Evolutionary conservation across 2,329 filamentous ascomycete species (phyloP), one percentile per base, ranked within the genome.

Genomic region (Stagonosporopsis chrysanthemi): DNA sequence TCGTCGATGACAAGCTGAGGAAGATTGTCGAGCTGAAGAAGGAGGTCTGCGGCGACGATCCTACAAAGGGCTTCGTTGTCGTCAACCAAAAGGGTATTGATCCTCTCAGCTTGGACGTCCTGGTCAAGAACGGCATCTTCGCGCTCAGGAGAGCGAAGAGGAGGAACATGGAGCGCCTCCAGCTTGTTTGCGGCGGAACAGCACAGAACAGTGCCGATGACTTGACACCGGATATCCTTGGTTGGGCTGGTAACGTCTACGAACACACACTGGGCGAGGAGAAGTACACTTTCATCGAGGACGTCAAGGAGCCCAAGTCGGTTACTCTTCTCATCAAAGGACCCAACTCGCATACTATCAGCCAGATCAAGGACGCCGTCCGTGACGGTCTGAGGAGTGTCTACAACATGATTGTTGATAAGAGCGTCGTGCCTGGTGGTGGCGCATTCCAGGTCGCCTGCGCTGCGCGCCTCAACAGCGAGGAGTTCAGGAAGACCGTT

Each of bases 61-160:
- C 89, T 8, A 95, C 91, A 81, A 97, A 98, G 84, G 89, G 90
- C 71, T 99, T 99, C 75, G 95, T 98, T 65, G 89, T 99, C 72
- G 91, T 99, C 79, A 99, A 99, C 83, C 95, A 99, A 80, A 99
- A 99, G 85, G 95, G 95, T 62, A 99, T 99, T 68, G 95, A 99
- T 76, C 95, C 95, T 22, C 83, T 99, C 61, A 97, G 93, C 51
- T 84, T 99, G 66, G 95, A 99, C 71, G 92, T 99, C 12, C 83
- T 99, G 56, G 93, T 95, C 64, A 99, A 99, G 87, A 98, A 99
- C 76, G 93, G 93, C 66, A 99, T 99, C 70, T 87, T 98, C 65
- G 95, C 95, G 50, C 86, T 99, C 61, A 88, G 95, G 71, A 86
- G 95, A 76, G 95, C 95, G 38, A 99, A 99, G 89, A 86, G 95